A percentile compares a stretch with the other conserved stretches of the same genome.
phyloP scores from a whole-genome alignment of 306 rosid species.

The Lathyrus aphaca region DNA sequence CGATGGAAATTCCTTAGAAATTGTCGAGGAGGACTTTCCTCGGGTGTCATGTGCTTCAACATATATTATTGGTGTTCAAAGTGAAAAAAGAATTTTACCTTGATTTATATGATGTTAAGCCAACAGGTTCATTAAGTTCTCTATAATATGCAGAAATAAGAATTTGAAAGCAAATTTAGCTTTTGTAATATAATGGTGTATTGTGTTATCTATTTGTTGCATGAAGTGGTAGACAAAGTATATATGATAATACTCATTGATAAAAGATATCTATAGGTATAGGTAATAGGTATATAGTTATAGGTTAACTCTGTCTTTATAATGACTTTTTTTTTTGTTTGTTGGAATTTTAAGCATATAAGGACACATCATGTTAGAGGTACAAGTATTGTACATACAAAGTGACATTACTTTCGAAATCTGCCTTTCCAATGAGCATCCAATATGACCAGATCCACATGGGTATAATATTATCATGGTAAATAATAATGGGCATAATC shows the following conservation, averaged over 20 bases:
- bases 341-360: constrained; percentile 44
- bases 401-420: constrained; percentile 55
- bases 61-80: too few species aligned
- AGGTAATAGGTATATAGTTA: neutral
- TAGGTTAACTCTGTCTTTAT: constrained; percentile 44
- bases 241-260: constrained; percentile 48
- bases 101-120: too few species aligned
- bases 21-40: too few species aligned
- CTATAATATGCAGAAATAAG: constrained; percentile 36
- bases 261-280: constrained; percentile 18
- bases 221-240: constrained; percentile 70
- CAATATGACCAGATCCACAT: too few species aligned
- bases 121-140: too few species aligned
- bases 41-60: too few species aligned
- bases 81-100: too few species aligned
- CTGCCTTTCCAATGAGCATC: too few species aligned
- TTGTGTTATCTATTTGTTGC: constrained; percentile 55
- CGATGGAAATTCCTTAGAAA: too few species aligned
- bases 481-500: too few species aligned
- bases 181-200: constrained; percentile 48
- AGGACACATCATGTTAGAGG: constrained; percentile 57
- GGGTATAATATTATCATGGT: too few species aligned
- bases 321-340: constrained; percentile 5
- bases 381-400: constrained; percentile 69
- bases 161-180: constrained; percentile 46